Evolutionary conservation across 805 yeast genomes (phyloP).

Genomic region (Nematodospora valgi): DNA sequence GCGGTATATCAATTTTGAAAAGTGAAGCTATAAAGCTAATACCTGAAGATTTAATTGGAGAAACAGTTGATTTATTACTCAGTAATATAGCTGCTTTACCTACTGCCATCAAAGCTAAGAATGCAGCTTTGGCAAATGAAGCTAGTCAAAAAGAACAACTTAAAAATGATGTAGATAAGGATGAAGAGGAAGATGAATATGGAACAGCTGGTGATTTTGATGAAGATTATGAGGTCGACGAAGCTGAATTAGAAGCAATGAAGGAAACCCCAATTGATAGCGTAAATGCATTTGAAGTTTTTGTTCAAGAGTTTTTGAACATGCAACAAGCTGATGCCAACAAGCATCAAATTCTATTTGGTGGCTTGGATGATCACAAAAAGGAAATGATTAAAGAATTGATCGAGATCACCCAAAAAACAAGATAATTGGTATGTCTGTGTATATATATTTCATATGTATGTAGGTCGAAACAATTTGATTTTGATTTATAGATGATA

Average conservation of each 20-base stretch:
- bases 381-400: slow-evolving; percentile 28
- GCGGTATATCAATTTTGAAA: slow-evolving; percentile 37
- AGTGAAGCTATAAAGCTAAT: slow-evolving; percentile 26
- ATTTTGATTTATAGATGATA: too few species aligned
- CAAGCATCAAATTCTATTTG: slow-evolving; percentile 49
- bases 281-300: slow-evolving; percentile 65
- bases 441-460: too few species aligned
- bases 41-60: slow-evolving; percentile 34
- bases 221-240: slow-evolving; percentile 51
- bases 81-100: slow-evolving; percentile 45
- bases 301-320: slow-evolving; percentile 51
- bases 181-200: slow-evolving; percentile 29
- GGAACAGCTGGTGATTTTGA: slow-evolving; percentile 27
- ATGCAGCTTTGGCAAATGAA: slow-evolving; percentile 41
- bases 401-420: slow-evolving; percentile 19
- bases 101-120: slow-evolving; percentile 45
- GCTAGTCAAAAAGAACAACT: slow-evolving; percentile 26
- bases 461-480: too few species aligned
- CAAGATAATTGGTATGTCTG: not conserved
- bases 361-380: slow-evolving; percentile 34
- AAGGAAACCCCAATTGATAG: slow-evolving; percentile 76
- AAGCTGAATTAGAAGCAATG: slow-evolving; percentile 79
- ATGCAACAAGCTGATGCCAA: slow-evolving; percentile 50
- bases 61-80: slow-evolving; percentile 38
- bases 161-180: slow-evolving; percentile 19